Conservation (phyloP, 2,329 filamentous ascomycete species). For the Neofusicoccum sp. region DNA sequence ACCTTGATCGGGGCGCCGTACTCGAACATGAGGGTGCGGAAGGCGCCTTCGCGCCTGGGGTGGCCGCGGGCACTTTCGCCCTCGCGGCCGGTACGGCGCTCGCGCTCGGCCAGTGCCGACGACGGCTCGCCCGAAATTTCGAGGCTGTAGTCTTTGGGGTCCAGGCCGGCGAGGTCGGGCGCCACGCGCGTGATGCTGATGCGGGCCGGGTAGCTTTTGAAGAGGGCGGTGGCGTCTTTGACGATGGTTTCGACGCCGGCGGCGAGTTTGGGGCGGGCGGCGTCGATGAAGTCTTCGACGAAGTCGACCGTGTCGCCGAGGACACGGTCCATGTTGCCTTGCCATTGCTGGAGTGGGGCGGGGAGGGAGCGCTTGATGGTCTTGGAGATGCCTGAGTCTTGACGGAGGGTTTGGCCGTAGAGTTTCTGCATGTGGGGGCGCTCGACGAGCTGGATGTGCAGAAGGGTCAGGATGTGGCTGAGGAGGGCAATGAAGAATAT, state of each 20-base stretch:
- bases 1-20: constrained; percentile 90
- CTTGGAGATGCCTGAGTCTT: constrained; percentile 87
- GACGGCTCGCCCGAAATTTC: constrained; percentile 65
- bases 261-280: constrained; percentile 79
- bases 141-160: constrained; percentile 78
- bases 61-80: constrained; percentile 64
- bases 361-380: constrained; percentile 86
- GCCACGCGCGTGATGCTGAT: constrained; percentile 78
- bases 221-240: constrained; percentile 80
- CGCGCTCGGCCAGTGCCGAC: constrained; percentile 50
- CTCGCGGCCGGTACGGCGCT: constrained; percentile 70
- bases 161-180: constrained; percentile 74
- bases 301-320: constrained; percentile 84
- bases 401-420: constrained; percentile 78
- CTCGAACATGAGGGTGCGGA: constrained; percentile 76
- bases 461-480: constrained; percentile 80
- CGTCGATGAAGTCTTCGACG: constrained; percentile 86
- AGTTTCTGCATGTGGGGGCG: constrained; percentile 98
- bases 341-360: constrained; percentile 76
- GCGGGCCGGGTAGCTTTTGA: constrained; percentile 84
- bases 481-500: constrained; percentile 84
- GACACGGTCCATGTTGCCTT: constrained; percentile 82
- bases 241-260: constrained; percentile 84
- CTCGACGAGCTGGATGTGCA: constrained; percentile 90
- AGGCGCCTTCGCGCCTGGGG: constrained; percentile 60